Conservation (phyloP, 306 rosid genomes). For the Pterocarpus santalinus region DNA sequence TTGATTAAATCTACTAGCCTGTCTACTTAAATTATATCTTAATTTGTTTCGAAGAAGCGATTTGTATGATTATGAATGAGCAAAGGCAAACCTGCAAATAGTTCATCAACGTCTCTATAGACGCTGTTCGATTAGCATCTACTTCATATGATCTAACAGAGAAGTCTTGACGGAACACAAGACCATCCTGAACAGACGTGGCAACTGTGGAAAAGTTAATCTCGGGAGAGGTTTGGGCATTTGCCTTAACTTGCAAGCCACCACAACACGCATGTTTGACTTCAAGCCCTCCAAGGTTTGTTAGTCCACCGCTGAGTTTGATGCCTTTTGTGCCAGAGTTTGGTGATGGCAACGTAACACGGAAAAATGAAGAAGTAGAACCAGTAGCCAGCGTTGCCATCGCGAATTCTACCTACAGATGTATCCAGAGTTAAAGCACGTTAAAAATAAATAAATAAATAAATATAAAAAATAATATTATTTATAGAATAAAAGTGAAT, state of each 20-base stretch:
- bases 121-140: slow-evolving; percentile 97
- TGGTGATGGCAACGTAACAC: slow-evolving; percentile 63
- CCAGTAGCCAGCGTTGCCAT: slow-evolving; percentile 84
- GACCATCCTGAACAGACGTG: slow-evolving; percentile 86
- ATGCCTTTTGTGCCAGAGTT: slow-evolving; percentile 59
- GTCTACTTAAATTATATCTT: no score
- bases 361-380: slow-evolving; percentile 75
- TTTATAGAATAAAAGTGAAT: no score
- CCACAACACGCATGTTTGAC: slow-evolving; percentile 65
- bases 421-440: slow-evolving; percentile 29
- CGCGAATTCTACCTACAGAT: slow-evolving; percentile 46
- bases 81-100: slow-evolving; percentile 78
- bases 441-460: background rate
- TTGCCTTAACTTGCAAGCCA: slow-evolving; percentile 82
- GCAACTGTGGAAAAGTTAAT: slow-evolving; percentile 75
- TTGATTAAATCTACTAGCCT: no score
- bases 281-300: slow-evolving; percentile 61
- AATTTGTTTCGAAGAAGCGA: background rate
- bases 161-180: slow-evolving; percentile 88
- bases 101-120: slow-evolving; percentile 95
- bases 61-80: background rate
- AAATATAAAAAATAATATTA: no score
- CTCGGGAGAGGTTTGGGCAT: slow-evolving; percentile 87
- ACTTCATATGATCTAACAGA: slow-evolving; percentile 95
- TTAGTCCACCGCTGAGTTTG: slow-evolving; percentile 59